These are phyloP conservation scores for Lyophyllum semitale DNA, from an alignment of 768 basidiomycete genomes.

Conservation along the genomic window DNA sequence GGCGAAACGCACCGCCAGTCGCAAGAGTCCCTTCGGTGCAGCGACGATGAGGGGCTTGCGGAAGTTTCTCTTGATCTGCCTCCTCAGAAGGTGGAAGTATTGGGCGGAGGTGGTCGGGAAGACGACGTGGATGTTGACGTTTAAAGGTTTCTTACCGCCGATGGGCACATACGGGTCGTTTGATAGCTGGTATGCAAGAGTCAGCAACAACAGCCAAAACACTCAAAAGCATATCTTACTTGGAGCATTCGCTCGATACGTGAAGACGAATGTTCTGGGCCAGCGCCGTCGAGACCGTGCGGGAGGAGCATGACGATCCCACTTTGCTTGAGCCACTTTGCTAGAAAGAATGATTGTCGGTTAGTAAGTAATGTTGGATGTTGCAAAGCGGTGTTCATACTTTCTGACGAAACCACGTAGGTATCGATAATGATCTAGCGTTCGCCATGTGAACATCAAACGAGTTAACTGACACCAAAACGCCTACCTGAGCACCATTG, in stretches of 20 bases:
- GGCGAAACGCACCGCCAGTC: constrained; percentile 60
- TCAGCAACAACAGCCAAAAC: not conserved
- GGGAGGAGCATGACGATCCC: constrained; percentile 85
- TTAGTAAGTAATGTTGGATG: not conserved
- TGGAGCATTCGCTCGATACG: constrained; percentile 91
- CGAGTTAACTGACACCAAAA: constrained; percentile 1
- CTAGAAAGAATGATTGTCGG: constrained; percentile 34
- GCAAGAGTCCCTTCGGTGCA: constrained; percentile 80
- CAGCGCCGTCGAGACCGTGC: constrained; percentile 90
- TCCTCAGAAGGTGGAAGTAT: constrained; percentile 89
- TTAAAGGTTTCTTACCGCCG: constrained; percentile 34
- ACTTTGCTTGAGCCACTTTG: constrained; percentile 93
- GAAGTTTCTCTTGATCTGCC: constrained; percentile 84
- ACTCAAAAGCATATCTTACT: constrained; percentile 37
- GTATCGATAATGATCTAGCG: constrained; percentile 84
- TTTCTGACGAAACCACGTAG: constrained; percentile 81
- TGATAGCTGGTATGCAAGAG: constrained; percentile 55
- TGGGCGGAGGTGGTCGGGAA: constrained; percentile 91
- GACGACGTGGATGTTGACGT: constrained; percentile 82
- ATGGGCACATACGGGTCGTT: constrained; percentile 58
- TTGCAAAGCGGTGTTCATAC: constrained; percentile 34
- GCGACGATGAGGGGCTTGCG: constrained; percentile 86
- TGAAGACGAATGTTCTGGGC: constrained; percentile 90
- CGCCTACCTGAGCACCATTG: constrained; percentile 76
- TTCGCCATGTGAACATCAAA: not conserved